Percentiles rank a stretch among this genome's conserved stretches.
Evolutionary conservation across 2,329 filamentous ascomycete genomes (phyloP).

Genomic region (Aspergillus luchuensis): DNA sequence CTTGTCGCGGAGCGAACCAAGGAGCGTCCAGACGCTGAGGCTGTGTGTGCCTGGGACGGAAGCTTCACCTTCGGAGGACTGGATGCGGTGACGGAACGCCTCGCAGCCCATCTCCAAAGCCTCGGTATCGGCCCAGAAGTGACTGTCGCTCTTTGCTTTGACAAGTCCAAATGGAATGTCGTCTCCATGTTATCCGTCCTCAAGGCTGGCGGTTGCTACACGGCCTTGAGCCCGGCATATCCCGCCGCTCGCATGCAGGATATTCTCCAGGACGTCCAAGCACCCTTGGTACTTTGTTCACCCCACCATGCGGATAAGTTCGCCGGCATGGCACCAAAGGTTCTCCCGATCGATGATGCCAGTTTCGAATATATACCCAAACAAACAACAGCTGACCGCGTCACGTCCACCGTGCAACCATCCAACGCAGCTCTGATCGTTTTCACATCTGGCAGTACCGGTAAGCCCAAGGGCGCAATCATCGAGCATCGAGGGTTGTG

Average conservation of each 20-base stretch:
- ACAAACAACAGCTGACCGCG: background rate
- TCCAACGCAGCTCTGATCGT: constrained; percentile 11
- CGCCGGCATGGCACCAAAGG: background rate
- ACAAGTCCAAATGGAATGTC: constrained; percentile 31
- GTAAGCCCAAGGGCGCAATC: constrained; percentile 11
- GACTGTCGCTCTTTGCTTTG: constrained; percentile 27
- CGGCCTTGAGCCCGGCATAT: constrained; percentile 16
- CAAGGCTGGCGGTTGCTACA: constrained; percentile 30
- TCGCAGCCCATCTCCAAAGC: constrained; percentile 28
- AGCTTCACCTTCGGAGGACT: constrained; percentile 20
- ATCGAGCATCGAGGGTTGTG: constrained; percentile 8
- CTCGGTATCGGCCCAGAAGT: constrained; percentile 33
- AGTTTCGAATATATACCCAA: background rate
- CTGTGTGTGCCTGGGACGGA: constrained; percentile 19
- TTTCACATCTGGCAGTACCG: constrained; percentile 13
- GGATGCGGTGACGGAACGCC: constrained; percentile 16
- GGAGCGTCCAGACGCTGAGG: background rate
- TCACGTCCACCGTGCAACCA: background rate
- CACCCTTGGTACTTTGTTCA: constrained; percentile 5
- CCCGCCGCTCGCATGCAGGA: constrained; percentile 11
- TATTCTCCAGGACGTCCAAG: constrained; percentile 11
- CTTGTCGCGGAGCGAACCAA: background rate
- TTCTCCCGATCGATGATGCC: constrained; percentile 1
- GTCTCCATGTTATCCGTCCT: constrained; percentile 27
- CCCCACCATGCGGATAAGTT: constrained; percentile 1